Evolutionary conservation across 208 protist genomes (phyloP), one percentile per base, ranked within the genome.

Genomic region (Leishmania lainsoni): DNA sequence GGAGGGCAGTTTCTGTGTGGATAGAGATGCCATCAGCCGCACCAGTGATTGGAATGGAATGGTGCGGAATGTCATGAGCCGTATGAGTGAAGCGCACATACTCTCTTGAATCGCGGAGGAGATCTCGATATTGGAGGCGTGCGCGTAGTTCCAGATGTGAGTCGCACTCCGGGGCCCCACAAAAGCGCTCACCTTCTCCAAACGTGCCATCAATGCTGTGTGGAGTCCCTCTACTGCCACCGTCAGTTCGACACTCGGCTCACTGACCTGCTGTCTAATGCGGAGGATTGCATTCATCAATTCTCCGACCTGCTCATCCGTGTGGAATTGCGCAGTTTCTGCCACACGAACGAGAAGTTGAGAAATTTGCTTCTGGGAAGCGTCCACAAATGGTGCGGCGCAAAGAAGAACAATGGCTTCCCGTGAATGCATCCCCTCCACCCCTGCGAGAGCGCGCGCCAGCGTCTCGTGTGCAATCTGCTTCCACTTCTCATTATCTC

Each of bases 361-460:
- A 51, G 86, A 70, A 61, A 92, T 81, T 12, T 85, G 84, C 75
- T 93, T 83, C 79, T 87, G 81, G 56, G 87, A 76, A 12, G 90
- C 72, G 72, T 69, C 48, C 45, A 96, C 58, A 58, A 75, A 70
- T 9, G 91, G 71, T 16, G 85, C 87, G 63, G 81, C 85, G 26
- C 49, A 66, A 45, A 95, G 79, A 75, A 96, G 85, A 49, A 89
- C 89, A 56, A 95, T 87, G 29, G 79, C 91, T 76, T 96, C 91
- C 29, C 90, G 88, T 42, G 93, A 96, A 78, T 96, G 93, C 75
- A 95, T 91, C 52, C 81, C 86, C 5, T 92, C 91, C 26, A 86
- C 84, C 77, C 77, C 74, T 22, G 72, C 75, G 20, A 95, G 52
- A n/a, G 83, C 77, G 45, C 81, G 88, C 51, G 69, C 59, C 58